Base-by-base conservation (phyloP, 202 grass and related monocot genomes). In the Setaria viridis region DNA sequence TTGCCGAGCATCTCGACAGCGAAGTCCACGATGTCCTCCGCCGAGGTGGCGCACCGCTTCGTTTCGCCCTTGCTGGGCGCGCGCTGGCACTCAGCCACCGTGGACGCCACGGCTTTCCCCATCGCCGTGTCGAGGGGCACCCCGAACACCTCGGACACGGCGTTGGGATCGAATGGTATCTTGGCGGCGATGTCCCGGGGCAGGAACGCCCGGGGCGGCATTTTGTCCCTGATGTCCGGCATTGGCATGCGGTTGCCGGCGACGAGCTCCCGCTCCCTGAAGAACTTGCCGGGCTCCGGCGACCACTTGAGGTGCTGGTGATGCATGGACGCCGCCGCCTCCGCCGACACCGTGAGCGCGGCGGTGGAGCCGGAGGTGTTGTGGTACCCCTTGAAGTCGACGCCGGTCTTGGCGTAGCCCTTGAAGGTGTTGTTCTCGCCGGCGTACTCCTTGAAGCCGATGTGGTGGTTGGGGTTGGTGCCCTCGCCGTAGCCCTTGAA, bases 401-500 rank as follows among this genome's bases (percentile, higher is more conserved):
- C 57, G 37, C 94, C 94, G 16, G 71, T 81, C 53, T 89, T 89
- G 12, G 94, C 62, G 70, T 94, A 94, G 7, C 45, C 77, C 66
- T 94, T 94, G 82, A 97, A 97, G 3, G 86, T 93, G 54, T 49
- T 91, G 72, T 91, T 91, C 11, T 85, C 79, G 41, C 89, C 77
- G 67, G 39, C 70, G 69, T 97, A 97, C 12, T 74, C 66, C 50
- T 81, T 91, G 92, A 97, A 97, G 0, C 43, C 87, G 47, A 97
- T 88, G 78, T 80, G 86, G 80, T 94, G 94, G 71, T 97, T 97
- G 51, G 85, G 89, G 45, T 89, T 93, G 51, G 3, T 39, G 13
- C 94, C 94, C 83, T 97, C 86, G 68, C 92, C 94, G 74, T 97
- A 97, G 25, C 88, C 87, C 84, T 84, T 94, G 88, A 97, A 97